Conservation (phyloP, 2,329 filamentous ascomycete species). For the Fusarium illudens region DNA sequence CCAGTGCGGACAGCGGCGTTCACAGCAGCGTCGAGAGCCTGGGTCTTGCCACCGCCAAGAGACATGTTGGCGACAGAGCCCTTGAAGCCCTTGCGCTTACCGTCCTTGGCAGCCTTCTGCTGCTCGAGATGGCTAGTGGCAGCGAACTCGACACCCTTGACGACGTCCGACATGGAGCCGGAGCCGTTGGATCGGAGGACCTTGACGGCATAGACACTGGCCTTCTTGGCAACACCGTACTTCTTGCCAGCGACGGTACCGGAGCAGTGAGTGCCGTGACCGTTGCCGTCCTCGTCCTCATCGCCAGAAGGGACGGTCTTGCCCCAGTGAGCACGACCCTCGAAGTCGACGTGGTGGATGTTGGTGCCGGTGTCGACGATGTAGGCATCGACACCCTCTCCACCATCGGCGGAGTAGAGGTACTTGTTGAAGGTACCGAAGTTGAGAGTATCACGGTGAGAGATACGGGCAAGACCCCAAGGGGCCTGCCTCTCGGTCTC, state of each 20-base stretch:
- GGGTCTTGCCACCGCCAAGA: constrained; percentile 96
- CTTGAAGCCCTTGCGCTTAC: constrained; percentile 97
- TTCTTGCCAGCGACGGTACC: constrained; percentile 98
- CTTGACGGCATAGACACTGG: constrained; percentile 96
- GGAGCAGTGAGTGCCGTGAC: constrained; percentile 99
- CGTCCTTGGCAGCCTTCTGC: constrained; percentile 80
- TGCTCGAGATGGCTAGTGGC: constrained; percentile 81
- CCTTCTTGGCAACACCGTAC: constrained; percentile 99
- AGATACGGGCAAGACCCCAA: constrained; percentile 99
- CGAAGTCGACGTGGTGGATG: constrained; percentile 92
- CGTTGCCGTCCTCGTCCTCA: constrained; percentile 91
- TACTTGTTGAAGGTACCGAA: constrained; percentile 99
- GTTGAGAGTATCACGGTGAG: constrained; percentile 85
- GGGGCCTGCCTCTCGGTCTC: constrained; percentile 89
- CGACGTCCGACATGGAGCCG: constrained; percentile 97
- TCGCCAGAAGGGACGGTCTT: constrained; percentile 92
- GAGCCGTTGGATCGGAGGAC: constrained; percentile 97
- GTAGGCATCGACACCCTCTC: constrained; percentile 98
- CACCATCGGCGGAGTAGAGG: constrained; percentile 86
- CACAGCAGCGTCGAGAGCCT: constrained; percentile 88
- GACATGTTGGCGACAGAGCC: constrained; percentile 99
- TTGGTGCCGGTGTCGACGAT: constrained; percentile 99
- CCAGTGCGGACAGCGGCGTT: constrained; percentile 92
- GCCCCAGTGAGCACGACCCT: constrained; percentile 94
- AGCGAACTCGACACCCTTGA: constrained; percentile 97